phyloP scores from a whole-genome alignment of 352 stramenopile genomes.

The Pythium volutum region DNA sequence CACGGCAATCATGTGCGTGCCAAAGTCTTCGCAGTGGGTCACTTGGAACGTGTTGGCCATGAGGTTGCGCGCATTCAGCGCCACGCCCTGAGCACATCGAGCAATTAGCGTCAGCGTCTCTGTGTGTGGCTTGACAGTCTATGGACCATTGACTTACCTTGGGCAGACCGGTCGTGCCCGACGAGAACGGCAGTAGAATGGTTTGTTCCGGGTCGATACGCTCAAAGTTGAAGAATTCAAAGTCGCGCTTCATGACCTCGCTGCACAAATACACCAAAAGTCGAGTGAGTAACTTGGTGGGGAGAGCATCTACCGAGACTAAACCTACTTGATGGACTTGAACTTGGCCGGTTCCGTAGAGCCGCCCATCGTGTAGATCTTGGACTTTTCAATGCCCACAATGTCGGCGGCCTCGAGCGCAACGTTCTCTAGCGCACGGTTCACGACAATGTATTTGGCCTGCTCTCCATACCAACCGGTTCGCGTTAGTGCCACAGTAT shows the following conservation, averaged over 20 bases:
- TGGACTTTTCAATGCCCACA: conserved; percentile 28
- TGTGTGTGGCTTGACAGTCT: too few species aligned
- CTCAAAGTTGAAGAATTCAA: conserved; percentile 46
- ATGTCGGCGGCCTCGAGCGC: conserved; percentile 41
- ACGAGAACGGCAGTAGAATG: conserved; percentile 89
- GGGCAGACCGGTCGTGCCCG: conserved; percentile 90
- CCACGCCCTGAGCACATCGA: too few species aligned
- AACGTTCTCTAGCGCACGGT: conserved; percentile 43
- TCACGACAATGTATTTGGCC: conserved; percentile 54
- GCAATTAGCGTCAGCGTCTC: too few species aligned
- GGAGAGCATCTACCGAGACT: too few species aligned
- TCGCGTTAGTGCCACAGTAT: too few species aligned
- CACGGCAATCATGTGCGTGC: conserved; percentile 45
- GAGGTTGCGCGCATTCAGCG: conserved; percentile 87
- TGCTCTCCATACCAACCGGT: too few species aligned
- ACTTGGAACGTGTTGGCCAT: conserved; percentile 88
- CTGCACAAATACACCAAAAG: too few species aligned
- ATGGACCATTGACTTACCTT: too few species aligned
- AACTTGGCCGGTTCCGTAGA: conserved; percentile 20
- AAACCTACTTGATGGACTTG: conserved; percentile 59
- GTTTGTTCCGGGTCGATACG: conserved; percentile 52
- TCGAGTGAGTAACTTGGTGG: too few species aligned
- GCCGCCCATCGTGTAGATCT: conserved; percentile 51
- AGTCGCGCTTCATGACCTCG: conserved; percentile 35
- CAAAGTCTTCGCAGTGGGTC: conserved; percentile 56